Base-by-base conservation (phyloP, 106 monocot species). In the Vanilla planifolia region DNA sequence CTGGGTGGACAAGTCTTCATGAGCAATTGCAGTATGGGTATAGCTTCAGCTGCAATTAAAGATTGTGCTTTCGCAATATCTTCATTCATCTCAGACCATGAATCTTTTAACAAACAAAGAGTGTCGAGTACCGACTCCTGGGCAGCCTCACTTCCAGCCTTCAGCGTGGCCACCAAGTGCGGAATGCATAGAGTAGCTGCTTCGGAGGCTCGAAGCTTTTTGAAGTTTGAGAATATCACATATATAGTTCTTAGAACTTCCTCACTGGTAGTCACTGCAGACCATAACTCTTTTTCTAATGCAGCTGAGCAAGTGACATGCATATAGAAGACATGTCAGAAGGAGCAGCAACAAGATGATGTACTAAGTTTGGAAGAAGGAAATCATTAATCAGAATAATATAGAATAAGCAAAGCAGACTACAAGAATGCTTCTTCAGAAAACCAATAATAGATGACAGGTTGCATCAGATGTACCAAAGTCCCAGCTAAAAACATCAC, bases 1-100 rank as follows among this genome's bases (percentile, higher is more conserved):
- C 88, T 73, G 11, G 88, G 88, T 1, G 93, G 93, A 48, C 81
- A 89, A 57, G 88, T 85, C 60, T 88, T 89, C 76, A 89, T 89
- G 46, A 93, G 72, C 48, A 73, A 47, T 72, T 93, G 88, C 24
- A 93, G 61, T 52, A 81, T 59, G 16, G 93, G 88, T 55, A 93
- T 89, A 44, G 88, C 93, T 70, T 88, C 93, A 43, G 93, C 73
- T 51, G 88, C 85, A 48, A 82, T 77, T 7, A 85, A 43, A 23
- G 93, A 75, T 65, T 93, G 93, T 13, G 78, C 83, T 69, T 81
- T 93, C 5, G 85, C 85, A 51, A 85, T 74, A 50, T 93, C 93
- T 61, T 74, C 76, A 37, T 79, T 76, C 73, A 82, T 85, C 35
- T 85, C 74, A 20, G 88, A 20, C 93, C 93, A 93, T 17, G 88